These are phyloP conservation scores for Septoria linicola DNA, from an alignment of 2,329 filamentous ascomycete genomes.

Conservation along the genomic window DNA sequence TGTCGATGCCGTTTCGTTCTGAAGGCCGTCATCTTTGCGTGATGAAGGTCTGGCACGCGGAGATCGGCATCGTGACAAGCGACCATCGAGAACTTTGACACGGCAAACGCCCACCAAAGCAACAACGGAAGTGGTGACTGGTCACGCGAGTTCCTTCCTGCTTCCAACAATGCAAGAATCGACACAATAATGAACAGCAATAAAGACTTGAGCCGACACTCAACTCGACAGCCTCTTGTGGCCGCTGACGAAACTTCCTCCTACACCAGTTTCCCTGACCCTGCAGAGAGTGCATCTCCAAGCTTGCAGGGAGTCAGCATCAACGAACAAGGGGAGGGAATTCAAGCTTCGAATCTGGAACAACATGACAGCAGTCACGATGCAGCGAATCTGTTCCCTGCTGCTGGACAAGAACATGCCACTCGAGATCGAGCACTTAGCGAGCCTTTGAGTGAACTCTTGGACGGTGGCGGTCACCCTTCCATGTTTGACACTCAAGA, in stretches of 20 bases:
- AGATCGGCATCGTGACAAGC: no score
- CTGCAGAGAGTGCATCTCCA: constrained; percentile 23
- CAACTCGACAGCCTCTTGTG: constrained; percentile 22
- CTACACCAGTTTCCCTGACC: constrained; percentile 37
- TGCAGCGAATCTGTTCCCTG: background rate
- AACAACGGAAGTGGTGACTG: no score
- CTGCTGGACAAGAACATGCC: background rate
- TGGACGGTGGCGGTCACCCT: constrained; percentile 31
- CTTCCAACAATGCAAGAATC: no score
- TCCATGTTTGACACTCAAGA: constrained; percentile 36
- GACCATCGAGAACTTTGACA: no score
- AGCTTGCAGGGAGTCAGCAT: constrained; percentile 20
- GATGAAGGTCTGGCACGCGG: no score
- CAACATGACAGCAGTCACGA: constrained; percentile 1
- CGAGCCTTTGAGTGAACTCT: constrained; percentile 30
- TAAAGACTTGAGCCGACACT: constrained; percentile 22
- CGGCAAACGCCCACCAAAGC: no score
- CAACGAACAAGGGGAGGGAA: constrained; percentile 7
- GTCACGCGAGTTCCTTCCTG: no score
- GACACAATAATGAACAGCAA: background rate
- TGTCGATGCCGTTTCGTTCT: no score
- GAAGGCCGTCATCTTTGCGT: no score
- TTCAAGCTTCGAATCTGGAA: constrained; percentile 13
- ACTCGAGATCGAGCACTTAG: constrained; percentile 7
- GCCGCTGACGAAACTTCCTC: constrained; percentile 30